Conservation (phyloP, 2,329 filamentous ascomycete species). For the Emmonsia crescens region DNA sequence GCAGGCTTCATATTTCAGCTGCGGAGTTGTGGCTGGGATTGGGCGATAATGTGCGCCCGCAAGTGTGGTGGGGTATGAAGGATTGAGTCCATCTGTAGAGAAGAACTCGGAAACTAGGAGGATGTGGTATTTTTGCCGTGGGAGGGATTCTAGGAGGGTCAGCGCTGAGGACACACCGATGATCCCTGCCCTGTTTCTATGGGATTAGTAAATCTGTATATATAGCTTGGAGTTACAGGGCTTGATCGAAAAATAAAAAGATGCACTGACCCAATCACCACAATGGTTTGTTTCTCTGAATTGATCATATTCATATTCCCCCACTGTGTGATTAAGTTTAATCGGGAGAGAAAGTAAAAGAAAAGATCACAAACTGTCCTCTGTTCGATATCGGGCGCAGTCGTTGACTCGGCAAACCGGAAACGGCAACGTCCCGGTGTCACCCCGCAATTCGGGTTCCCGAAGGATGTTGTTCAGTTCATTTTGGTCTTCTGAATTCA, state of each 20-base stretch:
- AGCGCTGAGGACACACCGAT: constrained; percentile 31
- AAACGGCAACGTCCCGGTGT: neutral
- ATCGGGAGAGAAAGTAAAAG: neutral
- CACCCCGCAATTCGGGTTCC: neutral
- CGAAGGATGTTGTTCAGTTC: too few species aligned
- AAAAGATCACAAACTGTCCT: neutral
- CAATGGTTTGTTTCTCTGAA: constrained; percentile 20
- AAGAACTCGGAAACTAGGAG: constrained; percentile 33
- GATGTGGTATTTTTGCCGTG: constrained; percentile 21
- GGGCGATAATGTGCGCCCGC: constrained; percentile 40
- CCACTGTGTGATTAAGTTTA: neutral
- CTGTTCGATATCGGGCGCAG: too few species aligned
- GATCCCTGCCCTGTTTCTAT: constrained; percentile 27
- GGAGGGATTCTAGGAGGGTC: constrained; percentile 18
- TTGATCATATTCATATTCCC: neutral
- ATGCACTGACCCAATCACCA: constrained; percentile 27
- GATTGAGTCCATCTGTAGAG: constrained; percentile 22
- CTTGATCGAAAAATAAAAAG: neutral
- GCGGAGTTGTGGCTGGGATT: constrained; percentile 29
- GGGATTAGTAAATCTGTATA: neutral
- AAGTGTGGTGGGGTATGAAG: constrained; percentile 38
- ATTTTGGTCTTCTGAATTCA: neutral
- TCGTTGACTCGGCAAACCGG: neutral
- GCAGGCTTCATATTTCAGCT: constrained; percentile 25
- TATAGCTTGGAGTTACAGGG: constrained; percentile 7